phyloP scores from a whole-genome alignment of 192 early-diverging fungal species.

The Backusella psychrophila region DNA sequence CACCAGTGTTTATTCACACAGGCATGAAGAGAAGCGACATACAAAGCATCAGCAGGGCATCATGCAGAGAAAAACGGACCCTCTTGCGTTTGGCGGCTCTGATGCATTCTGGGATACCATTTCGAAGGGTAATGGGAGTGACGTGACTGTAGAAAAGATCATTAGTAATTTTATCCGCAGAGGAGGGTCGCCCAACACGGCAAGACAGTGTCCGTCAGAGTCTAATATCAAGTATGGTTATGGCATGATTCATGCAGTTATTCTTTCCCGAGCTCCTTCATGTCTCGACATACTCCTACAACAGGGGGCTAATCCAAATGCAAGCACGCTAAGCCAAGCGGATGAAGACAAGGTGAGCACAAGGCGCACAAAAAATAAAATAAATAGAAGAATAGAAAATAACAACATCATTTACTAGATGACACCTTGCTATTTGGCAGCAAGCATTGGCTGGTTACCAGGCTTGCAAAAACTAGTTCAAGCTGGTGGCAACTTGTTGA shows the following conservation, averaged over 20 bases:
- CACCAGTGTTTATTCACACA: conserved; percentile 7
- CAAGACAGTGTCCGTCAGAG: conserved; percentile 26
- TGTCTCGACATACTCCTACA: conserved; percentile 29
- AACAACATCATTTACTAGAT: conserved; percentile 3
- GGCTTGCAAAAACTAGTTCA: conserved; percentile 32
- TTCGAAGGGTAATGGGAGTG: conserved; percentile 22
- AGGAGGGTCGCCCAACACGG: conserved; percentile 37
- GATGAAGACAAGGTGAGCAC: conserved; percentile 32
- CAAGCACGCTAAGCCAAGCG: conserved; percentile 13
- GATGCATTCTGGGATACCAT: conserved; percentile 39
- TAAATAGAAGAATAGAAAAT: background rate
- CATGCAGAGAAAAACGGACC: conserved; percentile 24
- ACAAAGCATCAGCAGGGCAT: background rate
- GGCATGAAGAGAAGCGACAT: background rate
- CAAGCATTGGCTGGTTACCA: conserved; percentile 29
- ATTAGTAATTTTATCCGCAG: conserved; percentile 35
- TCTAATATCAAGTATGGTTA: conserved; percentile 30
- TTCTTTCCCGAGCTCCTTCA: conserved; percentile 19
- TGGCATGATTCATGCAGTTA: conserved; percentile 34
- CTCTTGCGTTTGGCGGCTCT: conserved; percentile 30
- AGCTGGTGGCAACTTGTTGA: conserved; percentile 28
- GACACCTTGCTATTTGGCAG: conserved; percentile 33
- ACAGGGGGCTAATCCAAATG: conserved; percentile 37
- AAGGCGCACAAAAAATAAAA: too few relatives aligned
- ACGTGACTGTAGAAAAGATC: conserved; percentile 32